phyloP scores from a whole-genome alignment of 2,329 filamentous ascomycete species.

The Diaporthe citri region DNA sequence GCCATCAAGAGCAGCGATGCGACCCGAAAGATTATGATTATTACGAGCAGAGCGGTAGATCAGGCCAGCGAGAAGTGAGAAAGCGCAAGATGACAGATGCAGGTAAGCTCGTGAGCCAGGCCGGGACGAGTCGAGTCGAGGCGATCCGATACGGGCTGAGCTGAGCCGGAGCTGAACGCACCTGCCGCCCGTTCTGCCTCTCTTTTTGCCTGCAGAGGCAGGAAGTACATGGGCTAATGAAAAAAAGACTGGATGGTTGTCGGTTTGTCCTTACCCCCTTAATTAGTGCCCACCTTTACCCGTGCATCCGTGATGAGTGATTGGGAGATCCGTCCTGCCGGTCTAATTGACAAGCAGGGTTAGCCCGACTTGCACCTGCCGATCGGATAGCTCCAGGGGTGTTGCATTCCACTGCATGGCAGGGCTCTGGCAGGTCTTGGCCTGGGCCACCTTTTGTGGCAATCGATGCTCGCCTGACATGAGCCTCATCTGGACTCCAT shows the following conservation, averaged over 20 bases:
- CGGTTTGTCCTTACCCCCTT: not conserved
- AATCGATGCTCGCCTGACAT: not conserved
- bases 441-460: not conserved
- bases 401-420: not conserved
- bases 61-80: not conserved
- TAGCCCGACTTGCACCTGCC: slow-evolving; percentile 1
- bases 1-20: slow-evolving; percentile 28
- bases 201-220: not conserved
- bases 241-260: not conserved
- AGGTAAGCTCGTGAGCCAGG: not conserved
- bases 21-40: not conserved
- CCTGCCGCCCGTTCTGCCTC: not conserved
- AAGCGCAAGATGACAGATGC: not conserved
- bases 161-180: slow-evolving; percentile 1
- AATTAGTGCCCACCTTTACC: slow-evolving; percentile 18
- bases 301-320: not conserved
- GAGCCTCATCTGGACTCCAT: slow-evolving; percentile 12
- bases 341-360: slow-evolving; percentile 1
- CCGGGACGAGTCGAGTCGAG: not conserved
- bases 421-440: slow-evolving; percentile 13
- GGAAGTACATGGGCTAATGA: not conserved
- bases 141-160: not conserved
- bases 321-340: not conserved
- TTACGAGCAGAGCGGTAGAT: not conserved
- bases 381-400: slow-evolving; percentile 7